phyloP scores from a whole-genome alignment of 768 basidiomycete species.

The Tulasnella sp. region DNA sequence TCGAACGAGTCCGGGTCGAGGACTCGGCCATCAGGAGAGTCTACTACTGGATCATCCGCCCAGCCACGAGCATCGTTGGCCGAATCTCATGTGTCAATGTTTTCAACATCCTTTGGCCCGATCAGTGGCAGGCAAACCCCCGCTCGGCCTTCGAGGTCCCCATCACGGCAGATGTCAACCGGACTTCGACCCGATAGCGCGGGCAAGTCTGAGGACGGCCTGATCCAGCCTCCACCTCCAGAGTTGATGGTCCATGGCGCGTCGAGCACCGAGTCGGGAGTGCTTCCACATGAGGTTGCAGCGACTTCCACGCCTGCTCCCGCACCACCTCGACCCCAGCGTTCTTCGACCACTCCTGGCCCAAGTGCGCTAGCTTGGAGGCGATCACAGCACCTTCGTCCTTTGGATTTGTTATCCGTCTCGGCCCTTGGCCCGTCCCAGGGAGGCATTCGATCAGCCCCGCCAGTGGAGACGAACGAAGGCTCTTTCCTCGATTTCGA shows the following conservation, averaged over 20 bases:
- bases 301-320: not conserved
- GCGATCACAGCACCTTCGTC: conserved; percentile 5
- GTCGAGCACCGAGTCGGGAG: not conserved
- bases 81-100: conserved; percentile 20
- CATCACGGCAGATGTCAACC: not conserved
- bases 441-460: conserved; percentile 22
- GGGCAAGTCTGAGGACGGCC: not conserved
- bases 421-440: not conserved
- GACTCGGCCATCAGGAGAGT: conserved; percentile 16
- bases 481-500: conserved; percentile 24
- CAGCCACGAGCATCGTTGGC: not conserved
- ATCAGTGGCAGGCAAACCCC: not conserved
- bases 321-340: not conserved
- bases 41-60: conserved; percentile 6
- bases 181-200: not conserved
- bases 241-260: not conserved
- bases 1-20: not conserved
- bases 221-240: not conserved
- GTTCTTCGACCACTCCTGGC: not conserved
- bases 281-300: not conserved
- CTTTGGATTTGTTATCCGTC: not conserved
- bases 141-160: not conserved
- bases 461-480: conserved; percentile 1
- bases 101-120: conserved; percentile 10
- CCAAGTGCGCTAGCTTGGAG: not conserved